Base-by-base conservation (phyloP, 2,329 filamentous ascomycete species). In the Cylindrodendrum hubeiense region DNA sequence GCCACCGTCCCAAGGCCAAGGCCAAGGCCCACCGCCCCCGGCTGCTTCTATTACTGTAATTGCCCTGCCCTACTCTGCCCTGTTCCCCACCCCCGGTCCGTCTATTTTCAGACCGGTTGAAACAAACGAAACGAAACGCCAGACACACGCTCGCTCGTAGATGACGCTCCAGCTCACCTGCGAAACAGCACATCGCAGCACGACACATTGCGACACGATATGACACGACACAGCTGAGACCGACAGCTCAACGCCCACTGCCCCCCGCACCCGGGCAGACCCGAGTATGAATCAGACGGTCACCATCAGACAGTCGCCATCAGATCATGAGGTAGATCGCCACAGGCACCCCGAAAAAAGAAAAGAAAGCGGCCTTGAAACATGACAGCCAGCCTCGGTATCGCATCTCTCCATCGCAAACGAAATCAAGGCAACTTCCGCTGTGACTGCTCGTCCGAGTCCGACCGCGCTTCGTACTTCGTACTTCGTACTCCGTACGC, bases 31-130 rank as follows among this genome's bases (percentile, higher is more conserved):
- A n/a, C n/a, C n/a, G n/a, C n/a, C 39, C 28, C 17, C 26, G 30
- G 37, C 34, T 21, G 56, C n/a, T 60, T 47, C 56, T 60, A 60
- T 60, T 53, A 60, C 44, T 28, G 47, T 37, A 26, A 39, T 44
- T 46, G 34, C 56, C 33, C 15, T 19, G 28, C 47, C 47, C 47
- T 33, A 28, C 30, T 28, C 26, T 28, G 24, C 49, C 49, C 30
- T n/a, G 12, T 39, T 30, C 37, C 13, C 46, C 44, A 28, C 44
- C 58, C 60, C 52, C 26, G 44, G 44, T 26, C 9, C 10, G 24
- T 63, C 60, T 63, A 63, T 63, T 63, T 63, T 54, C 52, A 63
- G 60, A 58, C 24, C 17, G 19, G 21, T 47, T 34, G 53, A 63
- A 63, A 63, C 60, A 63, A 57, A 47, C 19, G 54, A 49, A 50